Conservation (phyloP, 208 protist species). For the Trypanosoma lewisi region DNA sequence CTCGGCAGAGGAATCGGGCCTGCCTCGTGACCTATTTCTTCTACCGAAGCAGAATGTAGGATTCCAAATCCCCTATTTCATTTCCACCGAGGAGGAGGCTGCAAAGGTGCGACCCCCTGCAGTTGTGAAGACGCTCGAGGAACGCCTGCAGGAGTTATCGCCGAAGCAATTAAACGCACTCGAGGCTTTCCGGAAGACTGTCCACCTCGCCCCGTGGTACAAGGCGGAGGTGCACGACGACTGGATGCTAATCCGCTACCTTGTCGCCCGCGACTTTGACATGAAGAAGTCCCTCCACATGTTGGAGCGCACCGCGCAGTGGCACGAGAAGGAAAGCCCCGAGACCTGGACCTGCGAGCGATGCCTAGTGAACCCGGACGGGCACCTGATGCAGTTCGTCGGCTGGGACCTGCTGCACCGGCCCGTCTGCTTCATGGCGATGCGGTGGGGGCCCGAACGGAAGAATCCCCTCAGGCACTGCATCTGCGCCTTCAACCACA, state of each 20-base stretch:
- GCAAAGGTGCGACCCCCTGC: constrained; percentile 60
- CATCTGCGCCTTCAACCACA: constrained; percentile 66
- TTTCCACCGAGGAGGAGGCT: constrained; percentile 53
- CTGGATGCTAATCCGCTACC: constrained; percentile 72
- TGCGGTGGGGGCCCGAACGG: constrained; percentile 78
- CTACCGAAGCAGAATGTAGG: constrained; percentile 67
- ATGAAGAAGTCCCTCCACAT: constrained; percentile 56
- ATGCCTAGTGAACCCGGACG: constrained; percentile 59
- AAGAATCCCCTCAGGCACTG: constrained; percentile 73
- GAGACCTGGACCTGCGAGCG: constrained; percentile 53
- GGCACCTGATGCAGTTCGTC: constrained; percentile 81
- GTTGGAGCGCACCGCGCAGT: constrained; percentile 70
- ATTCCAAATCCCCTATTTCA: constrained; percentile 80
- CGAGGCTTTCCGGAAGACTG: constrained; percentile 33
- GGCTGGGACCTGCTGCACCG: constrained; percentile 76
- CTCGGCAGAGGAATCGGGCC: constrained; percentile 24
- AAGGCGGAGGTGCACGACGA: constrained; percentile 46
- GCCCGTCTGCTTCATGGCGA: constrained; percentile 82
- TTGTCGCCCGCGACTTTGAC: constrained; percentile 69
- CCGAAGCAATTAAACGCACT: constrained; percentile 37
- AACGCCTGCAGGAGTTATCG: constrained; percentile 58
- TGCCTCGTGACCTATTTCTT: constrained; percentile 67
- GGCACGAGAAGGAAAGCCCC: constrained; percentile 56
- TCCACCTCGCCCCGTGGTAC: constrained; percentile 57
- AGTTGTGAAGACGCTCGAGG: constrained; percentile 75